Evolutionary conservation across 2,329 filamentous ascomycete genomes (phyloP).

Genomic region (Plectosphaerella cucumerina): DNA sequence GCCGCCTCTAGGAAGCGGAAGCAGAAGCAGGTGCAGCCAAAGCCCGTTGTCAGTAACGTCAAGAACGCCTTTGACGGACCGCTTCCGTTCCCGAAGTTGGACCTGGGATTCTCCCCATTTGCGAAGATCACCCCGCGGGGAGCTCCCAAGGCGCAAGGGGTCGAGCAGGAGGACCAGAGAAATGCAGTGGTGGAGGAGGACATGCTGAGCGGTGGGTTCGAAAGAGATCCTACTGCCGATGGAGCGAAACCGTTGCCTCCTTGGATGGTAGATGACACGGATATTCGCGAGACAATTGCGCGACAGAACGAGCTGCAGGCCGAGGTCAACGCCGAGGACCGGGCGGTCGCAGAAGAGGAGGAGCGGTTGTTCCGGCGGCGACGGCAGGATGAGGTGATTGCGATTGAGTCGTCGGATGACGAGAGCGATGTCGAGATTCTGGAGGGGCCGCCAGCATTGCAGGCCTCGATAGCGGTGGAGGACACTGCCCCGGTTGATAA

Average conservation of each 20-base stretch:
- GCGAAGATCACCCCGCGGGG: not conserved
- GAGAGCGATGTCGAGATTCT: constrained; percentile 55
- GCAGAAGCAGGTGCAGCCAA: constrained; percentile 42
- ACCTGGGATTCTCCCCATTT: constrained; percentile 61
- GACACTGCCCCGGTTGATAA: no score
- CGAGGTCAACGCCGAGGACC: constrained; percentile 62
- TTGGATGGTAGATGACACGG: constrained; percentile 64
- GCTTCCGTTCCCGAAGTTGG: constrained; percentile 84
- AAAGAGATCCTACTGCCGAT: constrained; percentile 42
- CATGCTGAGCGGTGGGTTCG: constrained; percentile 61
- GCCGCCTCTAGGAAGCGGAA: constrained; percentile 61
- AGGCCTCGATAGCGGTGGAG: not conserved
- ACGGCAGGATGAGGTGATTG: constrained; percentile 48
- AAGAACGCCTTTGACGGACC: constrained; percentile 71
- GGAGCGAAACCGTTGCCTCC: constrained; percentile 63
- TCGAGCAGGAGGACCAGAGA: not conserved
- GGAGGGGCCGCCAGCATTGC: constrained; percentile 34
- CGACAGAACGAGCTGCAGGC: constrained; percentile 53
- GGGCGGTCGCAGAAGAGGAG: constrained; percentile 52
- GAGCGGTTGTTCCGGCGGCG: constrained; percentile 39
- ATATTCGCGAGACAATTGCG: constrained; percentile 61
- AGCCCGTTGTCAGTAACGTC: constrained; percentile 42
- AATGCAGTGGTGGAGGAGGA: constrained; percentile 26
- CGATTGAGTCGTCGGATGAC: constrained; percentile 59
- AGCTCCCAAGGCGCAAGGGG: constrained; percentile 2